Base-by-base conservation (phyloP, 2,329 filamentous ascomycete genomes). In the Tolypocladium pustulatum region DNA sequence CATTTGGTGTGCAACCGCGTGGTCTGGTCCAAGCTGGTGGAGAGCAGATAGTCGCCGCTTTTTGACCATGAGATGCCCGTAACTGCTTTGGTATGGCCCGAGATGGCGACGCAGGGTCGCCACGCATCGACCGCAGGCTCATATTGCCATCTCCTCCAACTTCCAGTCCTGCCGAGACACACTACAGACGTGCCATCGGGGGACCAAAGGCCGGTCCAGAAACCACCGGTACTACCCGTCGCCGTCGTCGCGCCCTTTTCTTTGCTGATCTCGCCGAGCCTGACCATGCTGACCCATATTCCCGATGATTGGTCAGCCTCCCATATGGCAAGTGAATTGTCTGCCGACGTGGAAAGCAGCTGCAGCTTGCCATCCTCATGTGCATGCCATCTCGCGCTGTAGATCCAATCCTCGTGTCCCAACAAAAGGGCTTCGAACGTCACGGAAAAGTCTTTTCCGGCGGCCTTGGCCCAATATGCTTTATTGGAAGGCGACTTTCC, bases 331-430 rank as follows among this genome's bases (percentile, higher is more conserved):
- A 99, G 78, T 0, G 94, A 97, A 69, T 96, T 97, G 70, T 99
- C 94, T 4, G 94, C 94, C 3, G 94, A 97, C 0, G 93, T 87
- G 2, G 93, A 92, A 4, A 99, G 82, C 10, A 97, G 82, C 65
- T 89, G 90, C 15, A 89, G 78, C 60, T 80, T 83, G 22, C 70
- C 74, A 60, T 77, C 74, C 17, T 73, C 67, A 51, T 76, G 71
- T 8, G 78, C 78, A 60, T 82, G 81, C 92, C 92, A 97, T 58
- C 80, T 79, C 2, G 90, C 87, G 58, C 89, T 95, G 73, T 96
- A 97, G 59, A 99, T 93, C 94, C 94, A 99, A 68, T 99, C 94
- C 69, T 99, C 94, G 68, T 99, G 94, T 10, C 94, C 94, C 3
- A 99, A 82, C 7, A 99, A 81, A 3, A 99, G 78, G 1, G 94